These are phyloP conservation scores for Jacaranda copaia DNA, from an alignment of 257 asterid genomes.

Conservation along the genomic window DNA sequence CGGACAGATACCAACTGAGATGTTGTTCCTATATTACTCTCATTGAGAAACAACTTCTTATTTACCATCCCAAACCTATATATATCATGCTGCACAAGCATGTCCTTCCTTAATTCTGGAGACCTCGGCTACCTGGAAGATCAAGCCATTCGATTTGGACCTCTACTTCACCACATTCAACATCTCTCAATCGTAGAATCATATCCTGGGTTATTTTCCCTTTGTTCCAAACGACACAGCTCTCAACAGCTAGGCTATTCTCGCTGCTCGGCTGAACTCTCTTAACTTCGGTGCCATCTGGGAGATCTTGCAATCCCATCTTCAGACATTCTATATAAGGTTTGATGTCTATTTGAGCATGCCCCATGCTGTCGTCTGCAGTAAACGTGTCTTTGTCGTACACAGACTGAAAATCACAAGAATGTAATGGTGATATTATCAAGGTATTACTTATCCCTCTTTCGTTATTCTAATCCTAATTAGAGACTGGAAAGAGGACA, in stretches of 20 bases:
- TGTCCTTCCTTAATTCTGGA: background rate
- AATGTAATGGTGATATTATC: background rate
- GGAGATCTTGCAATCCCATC: constrained; percentile 50
- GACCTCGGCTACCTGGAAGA: constrained; percentile 44
- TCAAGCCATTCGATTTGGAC: constrained; percentile 73
- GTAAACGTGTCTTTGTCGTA: constrained; percentile 83
- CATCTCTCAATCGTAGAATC: constrained; percentile 59
- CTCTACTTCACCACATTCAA: constrained; percentile 72
- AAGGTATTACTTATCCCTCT: background rate
- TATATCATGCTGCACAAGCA: background rate
- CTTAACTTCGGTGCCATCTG: constrained; percentile 59
- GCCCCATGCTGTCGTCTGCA: constrained; percentile 76
- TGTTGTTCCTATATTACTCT: background rate
- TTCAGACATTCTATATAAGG: constrained; percentile 60
- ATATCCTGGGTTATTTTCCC: constrained; percentile 74
- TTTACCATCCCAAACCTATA: background rate
- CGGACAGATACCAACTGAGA: background rate
- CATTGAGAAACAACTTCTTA: background rate
- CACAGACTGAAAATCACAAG: constrained; percentile 52
- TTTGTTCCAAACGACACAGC: constrained; percentile 62
- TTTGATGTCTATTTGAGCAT: constrained; percentile 62
- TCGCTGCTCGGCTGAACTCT: constrained; percentile 52
- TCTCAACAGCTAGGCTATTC: constrained; percentile 66
- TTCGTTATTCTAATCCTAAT: background rate
- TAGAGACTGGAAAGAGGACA: too few relatives aligned